Base-by-base conservation (phyloP, 345 rosid species). In the Gossypium longicalyx region DNA sequence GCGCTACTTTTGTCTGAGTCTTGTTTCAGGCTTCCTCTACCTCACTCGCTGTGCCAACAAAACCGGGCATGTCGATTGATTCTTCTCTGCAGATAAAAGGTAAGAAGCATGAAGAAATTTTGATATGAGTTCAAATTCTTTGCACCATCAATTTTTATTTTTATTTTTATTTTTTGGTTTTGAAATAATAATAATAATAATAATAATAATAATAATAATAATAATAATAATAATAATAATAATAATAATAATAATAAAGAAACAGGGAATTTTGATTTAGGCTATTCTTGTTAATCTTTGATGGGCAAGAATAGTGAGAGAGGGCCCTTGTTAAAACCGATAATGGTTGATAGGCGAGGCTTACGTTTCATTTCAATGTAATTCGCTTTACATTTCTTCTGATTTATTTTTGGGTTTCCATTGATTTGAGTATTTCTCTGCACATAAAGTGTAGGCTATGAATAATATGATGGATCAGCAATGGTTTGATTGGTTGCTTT, bases 1-100 rank as follows among this genome's bases (percentile, higher is more conserved):
- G 91, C 80, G 89, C 93, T 75, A 90, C 20, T 53, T 48, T 48
- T 53, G n/a, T 53, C 11, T 6, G 59, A 54, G 59, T 6, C 12
- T n/a, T n/a, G 22, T 54, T 54, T 19, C 59, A 54, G 22, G 11
- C 23, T 54, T 54, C 23, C 19, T 9, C 25, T 54, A 7, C 23
- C 23, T 54, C 22, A 54, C 19, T 54, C 23, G 15, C 15, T 19
- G 59, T n/a, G 25, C 20, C 59, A 54, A 22, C 12, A 54, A 19
- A 19, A 54, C 59, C 23, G 9, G 25, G 11, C 60, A 19, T 56
- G 60, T 19, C 19, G 60, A 56, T 56, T 20, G 5, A 56, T 56
- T 56, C 60, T 56, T 20, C 25, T 9, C 60, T 19, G 27, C 60
- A 56, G 60, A 27, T 10, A 20, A 19, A 20, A 56, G 60, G 60